Evolutionary conservation across 2,329 filamentous ascomycete species (phyloP), one percentile per base, ranked within the genome.

Genomic region (Ceratocystis destructans): DNA sequence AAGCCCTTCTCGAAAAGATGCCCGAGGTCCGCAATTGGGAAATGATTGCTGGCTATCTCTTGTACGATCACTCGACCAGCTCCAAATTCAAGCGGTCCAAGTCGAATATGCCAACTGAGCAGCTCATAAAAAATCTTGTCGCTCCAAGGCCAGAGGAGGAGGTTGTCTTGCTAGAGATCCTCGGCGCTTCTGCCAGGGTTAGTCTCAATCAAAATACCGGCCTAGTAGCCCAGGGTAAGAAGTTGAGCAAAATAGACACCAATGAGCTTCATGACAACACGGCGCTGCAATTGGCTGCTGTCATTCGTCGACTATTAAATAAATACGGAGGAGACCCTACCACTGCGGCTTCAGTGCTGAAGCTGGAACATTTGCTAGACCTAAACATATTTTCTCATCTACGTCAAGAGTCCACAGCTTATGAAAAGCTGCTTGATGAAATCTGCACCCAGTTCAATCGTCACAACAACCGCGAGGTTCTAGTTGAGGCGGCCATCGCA

Each of bases 371-470:
- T 72, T 84, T 89, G 48, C 84, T 99, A 25, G 89, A 96, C 70
- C 81, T 96, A 0, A 88, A 93, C 50, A 83, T 92, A 25, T 95
- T 97, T 73, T 87, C 92, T 73, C 89, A 96, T 72, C 79, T 97
- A 46, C 87, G 92, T 64, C 91, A 96, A 73, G 90, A 95, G 70
- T 85, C 90, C 0, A 86, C 87, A 1, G 87, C 86, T 1, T 96
- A 95, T 72, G 84, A 87, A 5, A 85, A 87, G 25, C 78, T 97
- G 37, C 79, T 99, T 1, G 91, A 96, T 70, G 92, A 96, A 72
- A 90, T 97, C 71, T 91, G 89, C 74, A 90, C 90, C 67, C 94
- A 99, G 71, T 97, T 99, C 76, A 86, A 88, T 71, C 86, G 90
- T n/a, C 94, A 99, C 73, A 89, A 89, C 55, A 90, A 96, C 72